phyloP scores from a whole-genome alignment of 768 basidiomycete genomes.

The Boletus sp. region DNA sequence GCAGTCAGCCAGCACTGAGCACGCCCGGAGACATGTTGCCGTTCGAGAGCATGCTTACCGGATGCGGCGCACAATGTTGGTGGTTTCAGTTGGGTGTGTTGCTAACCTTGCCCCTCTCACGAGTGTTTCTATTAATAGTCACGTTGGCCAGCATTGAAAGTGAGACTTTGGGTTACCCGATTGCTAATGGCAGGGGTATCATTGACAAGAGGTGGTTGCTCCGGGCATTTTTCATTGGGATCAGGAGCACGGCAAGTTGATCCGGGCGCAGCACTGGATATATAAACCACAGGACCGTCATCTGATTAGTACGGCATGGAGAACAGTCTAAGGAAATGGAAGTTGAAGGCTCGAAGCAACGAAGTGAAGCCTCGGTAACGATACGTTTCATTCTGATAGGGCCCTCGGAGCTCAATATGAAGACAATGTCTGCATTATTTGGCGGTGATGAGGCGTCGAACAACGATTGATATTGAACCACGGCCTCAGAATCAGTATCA shows the following conservation, averaged over 20 bases:
- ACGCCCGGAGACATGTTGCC: background rate
- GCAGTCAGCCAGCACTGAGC: background rate
- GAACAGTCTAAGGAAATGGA: background rate
- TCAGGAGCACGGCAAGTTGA: background rate
- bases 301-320: background rate
- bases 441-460: too few relatives aligned
- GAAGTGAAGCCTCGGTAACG: background rate
- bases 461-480: too few relatives aligned
- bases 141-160: background rate
- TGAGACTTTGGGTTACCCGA: background rate
- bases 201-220: background rate
- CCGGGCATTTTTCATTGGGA: background rate
- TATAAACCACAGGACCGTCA: background rate
- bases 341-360: background rate
- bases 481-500: background rate
- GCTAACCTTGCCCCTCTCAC: background rate
- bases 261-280: background rate
- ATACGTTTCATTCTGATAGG: background rate
- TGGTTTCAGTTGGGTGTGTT: background rate
- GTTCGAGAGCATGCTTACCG: background rate
- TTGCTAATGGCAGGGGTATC: background rate
- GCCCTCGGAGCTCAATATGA: background rate
- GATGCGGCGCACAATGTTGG: background rate
- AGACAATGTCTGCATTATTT: background rate
- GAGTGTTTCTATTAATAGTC: background rate